A percentile compares a stretch with the other conserved stretches of the same genome.
Evolutionary conservation across 2,329 filamentous ascomycete genomes (phyloP).

Genomic region (Penicillium sp.): DNA sequence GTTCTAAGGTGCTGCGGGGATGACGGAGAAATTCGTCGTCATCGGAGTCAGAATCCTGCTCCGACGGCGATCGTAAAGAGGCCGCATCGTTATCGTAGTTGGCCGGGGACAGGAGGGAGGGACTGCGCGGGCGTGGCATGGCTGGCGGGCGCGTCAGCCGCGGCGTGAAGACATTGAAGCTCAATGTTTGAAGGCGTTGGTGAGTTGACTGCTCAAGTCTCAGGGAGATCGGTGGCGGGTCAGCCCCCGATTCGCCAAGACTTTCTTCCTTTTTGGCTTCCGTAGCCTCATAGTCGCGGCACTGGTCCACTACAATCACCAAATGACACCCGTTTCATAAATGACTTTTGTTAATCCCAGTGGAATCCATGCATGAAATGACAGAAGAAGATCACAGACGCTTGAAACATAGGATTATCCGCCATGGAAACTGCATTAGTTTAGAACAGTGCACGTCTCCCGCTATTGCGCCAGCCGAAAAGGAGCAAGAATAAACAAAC

Average conservation of each 20-base stretch:
- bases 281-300: not conserved
- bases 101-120: conserved; percentile 64
- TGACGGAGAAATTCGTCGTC: conserved; percentile 70
- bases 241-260: conserved; percentile 18
- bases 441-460: not conserved
- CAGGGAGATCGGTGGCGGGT: conserved; percentile 13
- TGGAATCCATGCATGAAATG: not conserved
- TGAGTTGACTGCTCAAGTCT: conserved; percentile 6
- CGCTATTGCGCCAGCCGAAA: not conserved
- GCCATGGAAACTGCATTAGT: not conserved
- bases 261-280: not conserved
- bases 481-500: not conserved
- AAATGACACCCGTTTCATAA: not conserved
- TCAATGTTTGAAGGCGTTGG: conserved; percentile 7
- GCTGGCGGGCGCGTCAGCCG: conserved; percentile 24
- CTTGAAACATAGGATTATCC: not conserved
- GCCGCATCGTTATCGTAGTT: conserved; percentile 71
- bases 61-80: conserved; percentile 63
- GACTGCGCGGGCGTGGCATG: conserved; percentile 29
- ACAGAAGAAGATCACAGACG: not conserved
- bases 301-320: not conserved
- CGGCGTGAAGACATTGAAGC: conserved; percentile 31
- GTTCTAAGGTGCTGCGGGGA: conserved; percentile 69
- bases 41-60: conserved; percentile 76
- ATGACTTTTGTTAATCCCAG: not conserved